These are phyloP conservation scores for Monosporozyma solicola DNA, from an alignment of 805 yeast genomes.

Conservation along the genomic window DNA sequence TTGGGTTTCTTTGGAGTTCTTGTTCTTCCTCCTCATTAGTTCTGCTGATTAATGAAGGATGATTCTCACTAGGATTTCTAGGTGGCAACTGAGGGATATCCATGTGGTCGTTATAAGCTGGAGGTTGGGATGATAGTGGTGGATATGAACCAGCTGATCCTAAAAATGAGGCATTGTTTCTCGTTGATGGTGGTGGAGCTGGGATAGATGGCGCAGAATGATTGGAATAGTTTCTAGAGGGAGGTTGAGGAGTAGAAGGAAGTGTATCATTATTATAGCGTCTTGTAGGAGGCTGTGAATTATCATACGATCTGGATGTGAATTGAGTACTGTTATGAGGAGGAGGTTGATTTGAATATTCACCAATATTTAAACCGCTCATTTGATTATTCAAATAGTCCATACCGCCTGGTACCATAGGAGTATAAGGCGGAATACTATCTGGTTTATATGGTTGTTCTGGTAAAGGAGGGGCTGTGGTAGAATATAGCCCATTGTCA, in stretches of 20 bases:
- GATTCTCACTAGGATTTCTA: conserved; percentile 11
- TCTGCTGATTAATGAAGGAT: neutral
- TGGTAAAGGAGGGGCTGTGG: conserved; percentile 7
- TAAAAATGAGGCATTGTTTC: neutral
- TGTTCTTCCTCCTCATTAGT: conserved; percentile 15
- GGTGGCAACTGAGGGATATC: neutral
- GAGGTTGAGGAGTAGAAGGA: conserved; percentile 3
- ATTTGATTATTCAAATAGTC: neutral
- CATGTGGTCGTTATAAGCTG: neutral
- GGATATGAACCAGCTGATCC: neutral
- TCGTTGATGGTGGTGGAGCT: neutral
- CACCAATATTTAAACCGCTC: neutral
- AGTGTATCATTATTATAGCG: neutral
- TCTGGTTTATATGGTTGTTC: conserved; percentile 1
- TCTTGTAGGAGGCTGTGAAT: neutral
- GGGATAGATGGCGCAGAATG: neutral
- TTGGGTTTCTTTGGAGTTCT: conserved; percentile 27
- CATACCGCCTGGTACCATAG: neutral
- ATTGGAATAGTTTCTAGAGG: conserved; percentile 2
- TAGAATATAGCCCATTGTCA: neutral
- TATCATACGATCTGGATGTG: neutral
- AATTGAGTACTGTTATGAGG: neutral
- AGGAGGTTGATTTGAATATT: neutral
- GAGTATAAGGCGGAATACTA: neutral
- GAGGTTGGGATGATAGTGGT: neutral